Evolutionary conservation across 306 rosid species (phyloP).

Genomic region (Sicyos edulis): DNA sequence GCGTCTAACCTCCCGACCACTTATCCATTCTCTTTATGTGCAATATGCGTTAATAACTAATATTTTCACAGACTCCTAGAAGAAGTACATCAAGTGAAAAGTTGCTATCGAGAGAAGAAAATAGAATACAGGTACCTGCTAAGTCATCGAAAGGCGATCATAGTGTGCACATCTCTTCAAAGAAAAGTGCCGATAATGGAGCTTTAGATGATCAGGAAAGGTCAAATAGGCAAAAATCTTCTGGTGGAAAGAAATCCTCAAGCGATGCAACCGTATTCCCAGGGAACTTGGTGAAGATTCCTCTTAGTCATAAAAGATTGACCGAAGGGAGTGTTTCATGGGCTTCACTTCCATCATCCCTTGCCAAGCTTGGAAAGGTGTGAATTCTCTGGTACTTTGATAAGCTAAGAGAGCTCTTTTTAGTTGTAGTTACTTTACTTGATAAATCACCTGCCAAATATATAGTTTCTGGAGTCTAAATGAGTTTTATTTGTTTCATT

Average conservation of each 20-base stretch:
- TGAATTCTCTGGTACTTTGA: slow-evolving; percentile 14
- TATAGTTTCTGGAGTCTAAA: background rate
- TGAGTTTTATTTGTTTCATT: background rate
- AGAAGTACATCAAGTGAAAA: slow-evolving; percentile 70
- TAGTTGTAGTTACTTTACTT: background rate
- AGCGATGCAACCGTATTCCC: slow-evolving; percentile 54
- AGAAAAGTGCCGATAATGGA: slow-evolving; percentile 68
- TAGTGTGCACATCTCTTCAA: slow-evolving; percentile 42
- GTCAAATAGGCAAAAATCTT: slow-evolving; percentile 43
- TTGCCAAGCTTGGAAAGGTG: slow-evolving; percentile 96
- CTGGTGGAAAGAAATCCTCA: slow-evolving; percentile 57
- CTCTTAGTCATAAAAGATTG: slow-evolving; percentile 55
- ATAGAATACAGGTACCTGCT: slow-evolving; percentile 37
- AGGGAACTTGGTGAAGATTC: slow-evolving; percentile 66
- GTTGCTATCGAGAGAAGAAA: slow-evolving; percentile 57
- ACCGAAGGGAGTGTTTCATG: slow-evolving; percentile 68
- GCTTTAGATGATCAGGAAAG: slow-evolving; percentile 48
- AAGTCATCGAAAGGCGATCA: slow-evolving; percentile 59
- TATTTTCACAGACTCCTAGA: slow-evolving; percentile 61
- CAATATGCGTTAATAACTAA: background rate
- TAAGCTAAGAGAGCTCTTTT: slow-evolving; percentile 7
- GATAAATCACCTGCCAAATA: background rate
- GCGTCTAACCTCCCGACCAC: background rate
- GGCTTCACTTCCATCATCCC: slow-evolving; percentile 77
- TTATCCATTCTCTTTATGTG: background rate